These are phyloP conservation scores for Penicillium sp. DNA, from an alignment of 2,329 filamentous ascomycete species.

Conservation along the genomic window DNA sequence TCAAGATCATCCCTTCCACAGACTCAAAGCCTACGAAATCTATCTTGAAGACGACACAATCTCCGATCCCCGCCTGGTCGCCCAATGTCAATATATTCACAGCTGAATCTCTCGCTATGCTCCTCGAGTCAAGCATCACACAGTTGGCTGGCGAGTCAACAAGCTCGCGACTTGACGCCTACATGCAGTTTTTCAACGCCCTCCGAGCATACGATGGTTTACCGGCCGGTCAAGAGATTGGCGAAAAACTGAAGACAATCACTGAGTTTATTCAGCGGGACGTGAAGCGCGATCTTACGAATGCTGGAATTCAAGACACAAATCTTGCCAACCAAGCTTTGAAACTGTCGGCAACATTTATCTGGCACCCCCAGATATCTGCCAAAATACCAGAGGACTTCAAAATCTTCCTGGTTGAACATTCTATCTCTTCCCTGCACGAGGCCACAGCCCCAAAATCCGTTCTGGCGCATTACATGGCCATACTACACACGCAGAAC, in stretches of 20 bases:
- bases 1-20: conserved; percentile 51
- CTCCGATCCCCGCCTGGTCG: conserved; percentile 44
- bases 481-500: conserved; percentile 76
- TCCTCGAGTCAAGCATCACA: conserved; percentile 82
- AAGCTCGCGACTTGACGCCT: conserved; percentile 77
- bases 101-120: conserved; percentile 66
- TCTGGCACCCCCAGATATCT: conserved; percentile 72
- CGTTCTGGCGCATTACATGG: conserved; percentile 75
- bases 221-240: conserved; percentile 71
- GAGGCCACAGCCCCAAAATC: conserved; percentile 72
- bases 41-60: conserved; percentile 73
- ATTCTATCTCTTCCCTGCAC: conserved; percentile 72
- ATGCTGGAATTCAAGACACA: conserved; percentile 59
- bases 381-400: conserved; percentile 76
- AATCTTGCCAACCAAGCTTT: conserved; percentile 76
- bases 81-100: conserved; percentile 48
- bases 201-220: conserved; percentile 81
- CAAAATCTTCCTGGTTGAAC: conserved; percentile 75
- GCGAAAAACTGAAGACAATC: conserved; percentile 74
- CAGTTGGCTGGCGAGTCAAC: conserved; percentile 76
- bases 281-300: conserved; percentile 62
- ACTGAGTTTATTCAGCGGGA: conserved; percentile 84
- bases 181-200: conserved; percentile 73
- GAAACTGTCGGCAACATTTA: conserved; percentile 73
- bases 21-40: conserved; percentile 63